Conservation (phyloP, 257 asterid genomes). For the Jacaranda mimosifolia region DNA sequence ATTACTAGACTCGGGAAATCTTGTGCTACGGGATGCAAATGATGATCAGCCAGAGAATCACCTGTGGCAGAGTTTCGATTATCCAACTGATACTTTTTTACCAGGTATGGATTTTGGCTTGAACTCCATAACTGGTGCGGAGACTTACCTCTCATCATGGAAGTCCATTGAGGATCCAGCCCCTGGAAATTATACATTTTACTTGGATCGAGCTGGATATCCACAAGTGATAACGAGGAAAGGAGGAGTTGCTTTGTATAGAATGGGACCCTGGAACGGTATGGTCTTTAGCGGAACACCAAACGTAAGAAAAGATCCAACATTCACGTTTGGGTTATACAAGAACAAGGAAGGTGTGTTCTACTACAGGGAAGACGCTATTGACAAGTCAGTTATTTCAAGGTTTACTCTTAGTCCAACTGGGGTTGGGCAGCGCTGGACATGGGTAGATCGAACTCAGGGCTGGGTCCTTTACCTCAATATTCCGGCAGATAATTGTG, state of each 20-base stretch:
- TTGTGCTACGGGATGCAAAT: conserved; percentile 46
- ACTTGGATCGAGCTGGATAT: conserved; percentile 43
- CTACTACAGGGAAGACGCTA: not conserved
- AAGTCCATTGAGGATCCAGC: conserved; percentile 50
- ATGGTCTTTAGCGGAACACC: conserved; percentile 46
- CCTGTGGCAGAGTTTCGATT: conserved; percentile 61
- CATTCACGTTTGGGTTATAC: conserved; percentile 7
- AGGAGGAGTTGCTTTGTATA: not conserved
- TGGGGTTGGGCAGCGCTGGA: conserved; percentile 37
- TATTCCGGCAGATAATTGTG: conserved; percentile 48
- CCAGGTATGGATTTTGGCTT: conserved; percentile 54
- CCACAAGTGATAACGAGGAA: conserved; percentile 35
- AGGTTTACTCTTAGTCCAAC: conserved; percentile 20
- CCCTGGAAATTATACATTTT: conserved; percentile 38
- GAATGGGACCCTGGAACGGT: conserved; percentile 61
- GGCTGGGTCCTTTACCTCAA: conserved; percentile 39
- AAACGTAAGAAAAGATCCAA: not conserved
- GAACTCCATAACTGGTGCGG: conserved; percentile 40
- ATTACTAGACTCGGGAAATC: conserved; percentile 58
- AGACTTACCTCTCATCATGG: conserved; percentile 54
- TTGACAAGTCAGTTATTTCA: conserved; percentile 18
- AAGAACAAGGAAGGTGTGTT: conserved; percentile 36
- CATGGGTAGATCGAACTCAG: conserved; percentile 35
- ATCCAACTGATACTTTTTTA: conserved; percentile 49
- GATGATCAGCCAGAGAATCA: conserved; percentile 39